A percentile compares a stretch with the other conserved stretches of the same genome.
Evolutionary conservation across 2,329 filamentous ascomycete genomes (phyloP).

Genomic region (Pestalotiopsis sp.): DNA sequence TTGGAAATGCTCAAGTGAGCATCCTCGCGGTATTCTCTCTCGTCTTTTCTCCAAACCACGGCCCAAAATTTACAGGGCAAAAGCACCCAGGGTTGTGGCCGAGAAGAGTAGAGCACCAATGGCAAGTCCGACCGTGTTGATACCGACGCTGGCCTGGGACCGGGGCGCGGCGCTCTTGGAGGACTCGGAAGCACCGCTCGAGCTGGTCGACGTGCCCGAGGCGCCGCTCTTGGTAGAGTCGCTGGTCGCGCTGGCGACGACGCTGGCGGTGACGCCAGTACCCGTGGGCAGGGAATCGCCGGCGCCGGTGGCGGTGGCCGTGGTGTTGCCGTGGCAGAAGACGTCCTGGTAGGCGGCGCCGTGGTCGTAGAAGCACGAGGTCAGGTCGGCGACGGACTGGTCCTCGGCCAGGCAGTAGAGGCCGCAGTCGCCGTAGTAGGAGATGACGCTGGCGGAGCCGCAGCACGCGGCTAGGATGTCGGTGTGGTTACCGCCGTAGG

Average conservation of each 20-base stretch:
- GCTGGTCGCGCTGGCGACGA: slow-evolving; percentile 24
- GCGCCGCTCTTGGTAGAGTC: slow-evolving; percentile 4
- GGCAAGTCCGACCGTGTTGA: slow-evolving; percentile 36
- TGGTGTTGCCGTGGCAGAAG: slow-evolving; percentile 46
- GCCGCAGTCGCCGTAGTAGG: slow-evolving; percentile 51
- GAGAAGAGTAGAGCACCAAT: slow-evolving; percentile 41
- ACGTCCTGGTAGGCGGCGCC: slow-evolving; percentile 40
- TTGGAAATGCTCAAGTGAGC: background rate
- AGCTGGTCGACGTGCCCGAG: slow-evolving; percentile 14
- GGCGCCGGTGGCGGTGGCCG: slow-evolving; percentile 37
- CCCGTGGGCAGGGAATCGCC: slow-evolving; percentile 33
- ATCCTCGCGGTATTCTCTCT: background rate
- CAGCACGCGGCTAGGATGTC: slow-evolving; percentile 50
- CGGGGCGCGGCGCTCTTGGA: slow-evolving; percentile 23
- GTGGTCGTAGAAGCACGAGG: slow-evolving; percentile 41
- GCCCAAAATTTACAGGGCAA: slow-evolving; percentile 25
- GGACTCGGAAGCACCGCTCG: slow-evolving; percentile 19
- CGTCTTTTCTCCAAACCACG: background rate
- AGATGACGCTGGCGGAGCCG: slow-evolving; percentile 42
- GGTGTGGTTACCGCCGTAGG: slow-evolving; percentile 41
- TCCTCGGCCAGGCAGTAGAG: slow-evolving; percentile 51
- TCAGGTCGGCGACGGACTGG: slow-evolving; percentile 38
- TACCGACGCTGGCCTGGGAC: slow-evolving; percentile 21
- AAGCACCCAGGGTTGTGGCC: slow-evolving; percentile 32
- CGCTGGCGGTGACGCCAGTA: slow-evolving; percentile 33